Conservation (phyloP, 257 asterid genomes). For the Salvia rosmarinus region DNA sequence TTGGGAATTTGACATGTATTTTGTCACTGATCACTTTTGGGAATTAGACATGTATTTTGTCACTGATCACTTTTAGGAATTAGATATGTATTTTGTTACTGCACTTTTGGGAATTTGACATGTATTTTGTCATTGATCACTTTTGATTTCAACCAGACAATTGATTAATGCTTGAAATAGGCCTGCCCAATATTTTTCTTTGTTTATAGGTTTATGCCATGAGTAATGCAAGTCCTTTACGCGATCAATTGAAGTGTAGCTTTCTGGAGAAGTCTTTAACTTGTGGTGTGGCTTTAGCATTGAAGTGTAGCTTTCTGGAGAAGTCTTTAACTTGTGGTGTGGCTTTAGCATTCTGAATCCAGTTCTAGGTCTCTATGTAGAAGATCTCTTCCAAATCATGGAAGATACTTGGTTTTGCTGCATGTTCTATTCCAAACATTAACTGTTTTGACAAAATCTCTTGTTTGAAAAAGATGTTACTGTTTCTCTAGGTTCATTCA, state of each 20-base stretch:
- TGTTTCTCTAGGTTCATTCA: not conserved
- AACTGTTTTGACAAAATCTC: not conserved
- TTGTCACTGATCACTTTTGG: too few species aligned
- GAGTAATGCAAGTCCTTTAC: too few species aligned
- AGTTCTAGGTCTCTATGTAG: not conserved
- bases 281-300: too few species aligned
- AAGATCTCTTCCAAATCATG: not conserved
- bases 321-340: not conserved
- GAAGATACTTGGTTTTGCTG: not conserved
- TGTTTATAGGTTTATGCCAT: not conserved
- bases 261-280: not conserved
- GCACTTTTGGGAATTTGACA: too few species aligned
- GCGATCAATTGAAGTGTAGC: not conserved
- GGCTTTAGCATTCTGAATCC: constrained; percentile 1
- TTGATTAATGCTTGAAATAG: too few species aligned
- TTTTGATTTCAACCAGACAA: too few species aligned
- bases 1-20: too few species aligned
- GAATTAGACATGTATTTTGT: too few species aligned
- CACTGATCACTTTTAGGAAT: too few species aligned
- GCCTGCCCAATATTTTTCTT: not conserved
- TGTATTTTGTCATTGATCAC: too few species aligned
- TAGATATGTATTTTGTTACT: too few species aligned
- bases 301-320: not conserved
- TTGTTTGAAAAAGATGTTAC: not conserved
- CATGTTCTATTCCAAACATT: not conserved